Conservation (phyloP, 345 rosid genomes). For the Garcia nutans region DNA sequence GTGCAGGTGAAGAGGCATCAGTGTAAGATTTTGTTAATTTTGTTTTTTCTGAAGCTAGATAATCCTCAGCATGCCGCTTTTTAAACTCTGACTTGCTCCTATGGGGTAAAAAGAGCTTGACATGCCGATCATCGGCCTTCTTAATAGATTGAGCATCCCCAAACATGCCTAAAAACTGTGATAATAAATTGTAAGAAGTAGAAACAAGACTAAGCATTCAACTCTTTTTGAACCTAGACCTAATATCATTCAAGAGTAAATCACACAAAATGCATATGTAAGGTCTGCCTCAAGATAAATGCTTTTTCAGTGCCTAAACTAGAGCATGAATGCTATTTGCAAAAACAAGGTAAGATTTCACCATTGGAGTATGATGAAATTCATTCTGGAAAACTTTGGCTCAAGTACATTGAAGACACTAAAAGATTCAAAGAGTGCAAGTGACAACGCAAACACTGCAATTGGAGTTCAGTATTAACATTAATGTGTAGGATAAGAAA, state of each 20-base stretch:
- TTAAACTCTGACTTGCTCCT: conserved; percentile 62
- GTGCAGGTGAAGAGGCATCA: conserved; percentile 55
- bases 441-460: no score
- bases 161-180: conserved; percentile 79
- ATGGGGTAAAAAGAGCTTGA: conserved; percentile 65
- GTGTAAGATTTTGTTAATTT: conserved; percentile 70
- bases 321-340: neutral
- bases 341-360: neutral
- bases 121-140: conserved; percentile 83
- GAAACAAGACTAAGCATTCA: neutral
- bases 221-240: neutral
- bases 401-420: neutral
- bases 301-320: neutral
- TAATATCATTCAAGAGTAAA: neutral
- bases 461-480: no score
- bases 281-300: neutral
- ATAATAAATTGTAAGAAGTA: conserved; percentile 14
- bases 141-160: conserved; percentile 65
- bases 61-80: conserved; percentile 88
- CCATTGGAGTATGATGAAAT: neutral
- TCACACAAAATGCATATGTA: neutral
- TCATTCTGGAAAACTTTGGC: neutral
- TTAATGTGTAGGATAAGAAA: no score
- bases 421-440: no score
- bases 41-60: conserved; percentile 68